Evolutionary conservation across 352 stramenopile species (phyloP).

Genomic region (Pythium coloratum): DNA sequence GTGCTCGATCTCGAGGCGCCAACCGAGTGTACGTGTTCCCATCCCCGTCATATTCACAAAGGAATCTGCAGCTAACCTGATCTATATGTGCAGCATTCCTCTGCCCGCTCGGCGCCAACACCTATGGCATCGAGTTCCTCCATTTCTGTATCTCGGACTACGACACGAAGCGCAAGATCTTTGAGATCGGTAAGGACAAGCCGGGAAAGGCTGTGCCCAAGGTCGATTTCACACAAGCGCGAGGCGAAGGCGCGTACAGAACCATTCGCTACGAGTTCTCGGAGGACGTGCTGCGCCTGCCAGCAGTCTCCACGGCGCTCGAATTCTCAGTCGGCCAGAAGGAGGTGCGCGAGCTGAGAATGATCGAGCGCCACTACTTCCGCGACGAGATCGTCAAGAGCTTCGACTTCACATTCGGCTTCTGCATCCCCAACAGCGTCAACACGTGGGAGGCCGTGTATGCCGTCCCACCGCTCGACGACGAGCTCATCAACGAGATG

Average conservation of each 20-base stretch:
- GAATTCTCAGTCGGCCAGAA: constrained; percentile 92
- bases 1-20: constrained; percentile 79
- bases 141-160: constrained; percentile 96
- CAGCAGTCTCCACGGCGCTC: constrained; percentile 88
- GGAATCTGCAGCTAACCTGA: background rate
- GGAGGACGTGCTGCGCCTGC: constrained; percentile 91
- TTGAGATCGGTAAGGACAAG: constrained; percentile 88
- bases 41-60: background rate
- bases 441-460: constrained; percentile 97
- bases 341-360: constrained; percentile 90
- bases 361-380: constrained; percentile 98
- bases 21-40: constrained; percentile 52
- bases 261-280: constrained; percentile 96
- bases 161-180: constrained; percentile 93
- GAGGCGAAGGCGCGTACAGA: constrained; percentile 89
- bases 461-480: constrained; percentile 90
- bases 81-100: constrained; percentile 75
- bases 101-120: constrained; percentile 93
- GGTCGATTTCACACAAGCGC: constrained; percentile 76
- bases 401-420: constrained; percentile 96
- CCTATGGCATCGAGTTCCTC: constrained; percentile 95
- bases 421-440: constrained; percentile 94
- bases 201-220: constrained; percentile 76
- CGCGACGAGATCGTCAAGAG: constrained; percentile 93
- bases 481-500: constrained; percentile 95